Evolutionary conservation across 495 filamentous ascomycete species (phyloP).

Genomic region (Cercophora scortea): DNA sequence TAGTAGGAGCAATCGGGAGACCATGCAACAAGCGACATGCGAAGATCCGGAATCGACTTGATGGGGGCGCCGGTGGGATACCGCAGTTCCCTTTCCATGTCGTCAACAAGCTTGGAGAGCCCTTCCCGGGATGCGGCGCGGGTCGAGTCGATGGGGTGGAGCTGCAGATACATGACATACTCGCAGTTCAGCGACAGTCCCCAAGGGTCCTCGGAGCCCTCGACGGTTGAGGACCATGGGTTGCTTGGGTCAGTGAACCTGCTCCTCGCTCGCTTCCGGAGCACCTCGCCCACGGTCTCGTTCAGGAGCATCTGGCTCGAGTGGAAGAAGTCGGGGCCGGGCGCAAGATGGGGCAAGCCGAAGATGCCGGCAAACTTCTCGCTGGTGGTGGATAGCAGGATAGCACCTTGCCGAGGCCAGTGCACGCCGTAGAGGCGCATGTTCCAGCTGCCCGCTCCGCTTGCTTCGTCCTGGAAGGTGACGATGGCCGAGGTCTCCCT

Average conservation of each 20-base stretch:
- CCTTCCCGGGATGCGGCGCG: constrained; percentile 20
- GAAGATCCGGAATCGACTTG: constrained; percentile 56
- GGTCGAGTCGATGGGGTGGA: constrained; percentile 51
- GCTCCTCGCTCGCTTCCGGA: constrained; percentile 52
- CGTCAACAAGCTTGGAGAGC: constrained; percentile 42
- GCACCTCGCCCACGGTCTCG: constrained; percentile 56
- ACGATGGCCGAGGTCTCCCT: constrained; percentile 58
- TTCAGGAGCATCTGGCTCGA: constrained; percentile 61
- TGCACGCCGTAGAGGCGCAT: constrained; percentile 75
- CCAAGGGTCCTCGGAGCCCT: constrained; percentile 47
- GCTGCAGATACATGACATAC: constrained; percentile 78
- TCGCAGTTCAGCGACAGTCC: constrained; percentile 72
- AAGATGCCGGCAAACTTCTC: constrained; percentile 90
- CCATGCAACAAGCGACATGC: constrained; percentile 79
- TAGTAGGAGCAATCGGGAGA: constrained; percentile 92
- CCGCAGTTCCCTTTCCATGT: constrained; percentile 77
- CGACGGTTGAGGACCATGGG: constrained; percentile 52
- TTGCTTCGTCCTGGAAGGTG: constrained; percentile 61
- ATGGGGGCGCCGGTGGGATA: constrained; percentile 76
- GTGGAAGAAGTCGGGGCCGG: constrained; percentile 57
- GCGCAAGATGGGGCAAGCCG: constrained; percentile 73
- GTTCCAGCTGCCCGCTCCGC: constrained; percentile 62
- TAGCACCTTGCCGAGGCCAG: constrained; percentile 64
- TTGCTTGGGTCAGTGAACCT: constrained; percentile 40
- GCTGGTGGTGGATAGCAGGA: constrained; percentile 78